Percentiles rank a stretch among this genome's conserved stretches.
Conservation (phyloP, 2,329 filamentous ascomycete genomes). For the Periconia sp. region DNA sequence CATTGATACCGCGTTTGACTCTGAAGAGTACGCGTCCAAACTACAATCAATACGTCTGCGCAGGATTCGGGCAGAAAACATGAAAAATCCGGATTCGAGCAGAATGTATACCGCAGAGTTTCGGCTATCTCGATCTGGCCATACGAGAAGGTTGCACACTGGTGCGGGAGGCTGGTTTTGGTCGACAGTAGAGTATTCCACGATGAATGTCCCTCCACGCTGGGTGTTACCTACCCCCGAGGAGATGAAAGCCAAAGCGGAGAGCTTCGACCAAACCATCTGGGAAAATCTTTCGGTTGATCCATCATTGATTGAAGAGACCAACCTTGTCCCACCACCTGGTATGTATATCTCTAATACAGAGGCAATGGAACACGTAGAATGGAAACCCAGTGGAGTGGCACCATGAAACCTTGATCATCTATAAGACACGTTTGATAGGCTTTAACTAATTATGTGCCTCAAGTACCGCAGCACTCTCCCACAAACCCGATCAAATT, state of each 20-base stretch:
- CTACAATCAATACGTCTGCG: slow-evolving; percentile 48
- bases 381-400: no score
- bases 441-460: neutral
- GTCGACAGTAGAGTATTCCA: slow-evolving; percentile 29
- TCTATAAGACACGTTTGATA: no score
- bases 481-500: slow-evolving; percentile 15
- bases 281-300: slow-evolving; percentile 31
- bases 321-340: slow-evolving; percentile 8
- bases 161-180: slow-evolving; percentile 33
- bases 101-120: slow-evolving; percentile 27
- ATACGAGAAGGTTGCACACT: slow-evolving; percentile 26
- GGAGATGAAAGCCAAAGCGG: slow-evolving; percentile 19
- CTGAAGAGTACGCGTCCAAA: slow-evolving; percentile 25
- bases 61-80: slow-evolving; percentile 37
- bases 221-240: slow-evolving; percentile 6
- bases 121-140: slow-evolving; percentile 34
- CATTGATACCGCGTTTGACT: slow-evolving; percentile 18
- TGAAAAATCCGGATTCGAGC: slow-evolving; percentile 4
- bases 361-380: no score
- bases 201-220: slow-evolving; percentile 6
- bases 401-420: no score
- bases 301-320: slow-evolving; percentile 17
- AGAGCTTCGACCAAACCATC: slow-evolving; percentile 26
- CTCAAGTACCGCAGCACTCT: neutral
- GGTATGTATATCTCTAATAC: neutral